A percentile compares a stretch with the other conserved stretches of the same genome.
These are phyloP conservation scores for Carex parvula DNA, from an alignment of 176 grass and related monocot species.

Conservation along the genomic window DNA sequence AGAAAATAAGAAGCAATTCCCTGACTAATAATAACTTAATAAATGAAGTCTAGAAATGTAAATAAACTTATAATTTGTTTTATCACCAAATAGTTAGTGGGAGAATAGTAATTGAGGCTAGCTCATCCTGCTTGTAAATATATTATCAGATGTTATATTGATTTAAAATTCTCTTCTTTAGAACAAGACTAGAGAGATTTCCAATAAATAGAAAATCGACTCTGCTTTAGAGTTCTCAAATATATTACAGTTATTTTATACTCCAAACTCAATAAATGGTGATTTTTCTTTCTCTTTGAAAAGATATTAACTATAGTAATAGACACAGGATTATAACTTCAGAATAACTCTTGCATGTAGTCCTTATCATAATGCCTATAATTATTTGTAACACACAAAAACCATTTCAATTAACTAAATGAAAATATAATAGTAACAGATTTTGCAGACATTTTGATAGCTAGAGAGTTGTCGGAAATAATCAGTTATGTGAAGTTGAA, in stretches of 20 bases:
- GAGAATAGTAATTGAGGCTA: not conserved
- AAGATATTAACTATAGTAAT: not conserved
- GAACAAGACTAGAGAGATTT: not conserved
- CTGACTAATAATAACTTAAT: not conserved
- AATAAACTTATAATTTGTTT: not conserved
- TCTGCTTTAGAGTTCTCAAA: not conserved
- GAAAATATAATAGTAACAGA: not conserved
- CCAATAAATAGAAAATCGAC: not conserved
- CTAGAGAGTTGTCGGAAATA: not conserved
- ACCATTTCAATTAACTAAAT: not conserved
- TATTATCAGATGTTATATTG: not conserved
- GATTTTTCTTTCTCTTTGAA: not conserved
- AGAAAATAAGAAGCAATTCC: slow-evolving; percentile 25
- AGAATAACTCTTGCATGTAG: not conserved
- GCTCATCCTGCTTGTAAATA: not conserved
- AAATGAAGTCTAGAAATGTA: too few species aligned
- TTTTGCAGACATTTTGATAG: too few species aligned
- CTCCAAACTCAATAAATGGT: not conserved
- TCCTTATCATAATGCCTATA: not conserved
- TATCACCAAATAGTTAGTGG: not conserved
- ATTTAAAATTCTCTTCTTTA: not conserved
- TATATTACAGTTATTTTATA: not conserved
- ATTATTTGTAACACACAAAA: not conserved
- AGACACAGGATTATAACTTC: not conserved
- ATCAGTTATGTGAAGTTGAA: too few species aligned